Evolutionary conservation across 768 basidiomycete species (phyloP), one percentile per base, ranked within the genome.

Genomic region (Tylopilus cervinicoccineus): DNA sequence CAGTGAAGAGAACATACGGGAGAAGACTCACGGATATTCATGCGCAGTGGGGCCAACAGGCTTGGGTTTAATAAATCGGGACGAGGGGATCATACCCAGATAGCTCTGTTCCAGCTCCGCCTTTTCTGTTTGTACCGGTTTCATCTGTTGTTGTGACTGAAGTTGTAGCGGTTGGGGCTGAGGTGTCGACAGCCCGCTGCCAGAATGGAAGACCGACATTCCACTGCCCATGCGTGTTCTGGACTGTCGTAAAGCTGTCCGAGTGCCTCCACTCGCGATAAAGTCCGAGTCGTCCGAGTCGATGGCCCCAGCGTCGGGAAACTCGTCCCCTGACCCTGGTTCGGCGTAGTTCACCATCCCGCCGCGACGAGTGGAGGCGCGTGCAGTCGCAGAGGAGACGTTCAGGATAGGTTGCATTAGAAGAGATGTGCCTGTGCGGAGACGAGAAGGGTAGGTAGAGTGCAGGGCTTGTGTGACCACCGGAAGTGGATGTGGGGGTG

Each of bases 221-320:
- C 78, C 76, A 6, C 65, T 60, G n/a, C 63, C 71, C 64, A 72
- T 67, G 48, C 73, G 72, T 52, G 60, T 69, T 45, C 74, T 67
- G 49, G 65, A 64, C 57, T 76, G 76, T 40, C 77, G 69, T 43
- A 83, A 66, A 0, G 78, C 76, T n/a, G 80, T 79, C 51, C 83
- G 69, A 36, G 77, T 77, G 6, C 83, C 79, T 2, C 77, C 77
- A 56, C 80, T 84, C 14, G 85, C 84, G 2, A 84, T 66, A 55
- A 89, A 86, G 55, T 91, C 89, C 1, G 86, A 90, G 58, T 91
- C 91, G 49, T 88, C 92, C 3, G 86, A 86, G 42, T 93, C 89
- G 19, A 87, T 65, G 33, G 85, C 87, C 5, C 88, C 90, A 9
- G 84, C 86, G 54, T 90, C 88, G 0, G 84, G 85, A 31, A 86